A percentile compares a stretch with the other conserved stretches of the same genome.
Evolutionary conservation across 495 filamentous ascomycete species (phyloP).

Genomic region (Parathielavia appendiculata): DNA sequence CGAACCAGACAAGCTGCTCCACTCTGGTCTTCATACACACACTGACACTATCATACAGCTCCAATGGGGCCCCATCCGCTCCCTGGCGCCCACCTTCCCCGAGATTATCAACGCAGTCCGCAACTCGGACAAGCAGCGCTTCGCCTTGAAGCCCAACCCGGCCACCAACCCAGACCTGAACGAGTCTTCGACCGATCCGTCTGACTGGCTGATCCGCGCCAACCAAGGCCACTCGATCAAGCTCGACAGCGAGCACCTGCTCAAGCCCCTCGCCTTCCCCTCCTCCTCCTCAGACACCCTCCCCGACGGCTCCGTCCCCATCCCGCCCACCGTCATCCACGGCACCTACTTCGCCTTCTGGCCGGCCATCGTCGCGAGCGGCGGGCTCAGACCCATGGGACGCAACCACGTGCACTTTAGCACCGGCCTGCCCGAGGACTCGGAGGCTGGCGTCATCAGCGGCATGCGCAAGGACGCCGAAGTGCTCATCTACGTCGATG

Average conservation of each 20-base stretch:
- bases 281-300: conserved; percentile 1
- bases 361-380: conserved; percentile 61
- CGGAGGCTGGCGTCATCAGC: conserved; percentile 56
- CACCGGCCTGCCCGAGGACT: conserved; percentile 53
- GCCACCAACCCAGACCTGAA: conserved; percentile 32
- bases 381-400: conserved; percentile 73
- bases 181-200: conserved; percentile 44
- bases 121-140: conserved; percentile 86
- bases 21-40: not conserved
- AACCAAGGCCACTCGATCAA: conserved; percentile 83
- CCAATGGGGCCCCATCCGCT: conserved; percentile 61
- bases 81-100: conserved; percentile 62
- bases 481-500: conserved; percentile 74
- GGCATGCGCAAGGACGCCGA: conserved; percentile 81
- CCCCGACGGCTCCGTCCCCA: conserved; percentile 18
- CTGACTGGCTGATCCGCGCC: conserved; percentile 82
- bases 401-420: conserved; percentile 86
- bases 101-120: conserved; percentile 69
- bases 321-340: conserved; percentile 70
- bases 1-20: not conserved
- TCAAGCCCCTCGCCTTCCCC: conserved; percentile 56
- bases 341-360: conserved; percentile 80
- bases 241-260: conserved; percentile 62
- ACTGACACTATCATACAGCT: conserved; percentile 46
- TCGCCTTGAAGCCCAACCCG: conserved; percentile 52